phyloP scores from a whole-genome alignment of 768 basidiomycete species.

The Suillus discolor region DNA sequence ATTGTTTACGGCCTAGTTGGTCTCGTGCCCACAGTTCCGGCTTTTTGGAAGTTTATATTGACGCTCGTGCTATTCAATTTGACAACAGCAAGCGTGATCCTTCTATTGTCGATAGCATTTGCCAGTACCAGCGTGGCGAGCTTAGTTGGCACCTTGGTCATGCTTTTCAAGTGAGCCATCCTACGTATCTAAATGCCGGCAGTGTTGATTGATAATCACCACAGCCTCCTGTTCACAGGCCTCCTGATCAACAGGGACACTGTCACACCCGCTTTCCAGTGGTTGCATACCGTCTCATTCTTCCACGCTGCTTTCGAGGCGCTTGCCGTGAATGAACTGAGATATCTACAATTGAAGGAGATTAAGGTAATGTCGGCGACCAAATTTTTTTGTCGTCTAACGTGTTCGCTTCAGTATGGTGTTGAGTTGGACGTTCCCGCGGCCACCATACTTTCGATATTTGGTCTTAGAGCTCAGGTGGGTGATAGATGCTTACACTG shows the following conservation, averaged over 20 bases:
- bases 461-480: constrained; percentile 88
- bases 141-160: constrained; percentile 90
- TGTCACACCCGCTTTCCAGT: constrained; percentile 68
- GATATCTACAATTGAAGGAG: constrained; percentile 92
- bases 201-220: constrained; percentile 10
- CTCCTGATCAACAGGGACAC: constrained; percentile 93
- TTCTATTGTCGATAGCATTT: constrained; percentile 89
- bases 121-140: constrained; percentile 87
- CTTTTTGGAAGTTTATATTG: constrained; percentile 99
- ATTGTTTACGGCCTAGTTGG: constrained; percentile 96
- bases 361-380: constrained; percentile 59
- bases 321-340: constrained; percentile 94
- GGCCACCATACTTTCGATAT: constrained; percentile 91
- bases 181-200: constrained; percentile 9
- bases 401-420: constrained; percentile 66
- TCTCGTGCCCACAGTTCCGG: constrained; percentile 84
- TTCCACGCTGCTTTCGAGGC: constrained; percentile 99
- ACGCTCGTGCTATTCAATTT: constrained; percentile 96
- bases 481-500: constrained; percentile 15
- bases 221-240: constrained; percentile 92
- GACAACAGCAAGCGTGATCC: constrained; percentile 89
- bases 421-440: constrained; percentile 96
- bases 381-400: not conserved
- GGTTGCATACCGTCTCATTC: constrained; percentile 92
- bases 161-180: constrained; percentile 93